Base-by-base conservation (phyloP, 768 basidiomycete species). In the Suillus plorans region DNA sequence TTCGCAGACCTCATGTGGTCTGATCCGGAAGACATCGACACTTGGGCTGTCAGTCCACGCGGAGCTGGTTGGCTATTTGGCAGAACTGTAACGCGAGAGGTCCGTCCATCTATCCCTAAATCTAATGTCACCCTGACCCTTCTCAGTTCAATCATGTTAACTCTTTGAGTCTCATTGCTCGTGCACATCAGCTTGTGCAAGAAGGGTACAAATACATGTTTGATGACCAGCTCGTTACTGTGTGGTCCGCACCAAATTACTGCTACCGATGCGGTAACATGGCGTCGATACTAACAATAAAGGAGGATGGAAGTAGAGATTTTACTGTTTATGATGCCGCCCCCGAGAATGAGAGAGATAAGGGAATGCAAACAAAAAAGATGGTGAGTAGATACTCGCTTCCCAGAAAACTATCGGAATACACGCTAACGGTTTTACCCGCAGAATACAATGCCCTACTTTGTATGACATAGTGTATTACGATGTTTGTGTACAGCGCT, bases 181-280 rank as follows among this genome's bases (percentile, higher is more conserved):
- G 97, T 42, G 97, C 97, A 1, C 97, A 99, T 75, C 97, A 99
- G 73, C 88, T 99, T 22, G 97, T 98, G 1, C 94, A 96, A 76
- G 94, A 96, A 76, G 94, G 95, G 2, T 95, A 86, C 80, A 99
- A 98, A 79, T 90, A 95, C 74, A 97, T 98, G 97, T 97, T 98
- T 70, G 92, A 97, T 73, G 86, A 90, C 66, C 84, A 89, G 67
- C 91, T 97, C 22, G 94, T 95, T 14, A 97, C 94, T 0, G 94
- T 97, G 12, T 97, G 94, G 94, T 50, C 88, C 6, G 94, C 94
- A 59, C 92, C 93, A 37, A 96, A 94, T 72, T 94, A 94, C 73
- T 95, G 89, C 73, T 89, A 88, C 68, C 78, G 89, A 37, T 94
- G 94, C 72, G 94, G 96, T 18, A 99, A 99, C 68, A 82, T 93